phyloP scores from a whole-genome alignment of 352 stramenopile genomes.

The Phytopythium aichiense region DNA sequence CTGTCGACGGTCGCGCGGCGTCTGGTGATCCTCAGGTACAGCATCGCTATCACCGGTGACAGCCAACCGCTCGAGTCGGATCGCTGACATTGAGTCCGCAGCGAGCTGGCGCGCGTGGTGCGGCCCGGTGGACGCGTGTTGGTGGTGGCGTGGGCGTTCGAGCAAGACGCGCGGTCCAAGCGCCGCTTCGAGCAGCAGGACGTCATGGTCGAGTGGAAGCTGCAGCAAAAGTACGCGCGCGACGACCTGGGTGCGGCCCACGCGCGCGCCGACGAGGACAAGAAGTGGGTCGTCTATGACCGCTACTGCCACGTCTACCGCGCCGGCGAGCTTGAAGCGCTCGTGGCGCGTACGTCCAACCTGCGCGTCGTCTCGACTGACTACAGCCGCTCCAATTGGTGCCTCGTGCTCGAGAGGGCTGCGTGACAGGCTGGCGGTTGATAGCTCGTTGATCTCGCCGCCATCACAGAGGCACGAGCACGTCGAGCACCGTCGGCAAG shows the following conservation, averaged over 20 bases:
- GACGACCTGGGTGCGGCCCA: conserved; percentile 5
- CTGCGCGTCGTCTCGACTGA: conserved; percentile 55
- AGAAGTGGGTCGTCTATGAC: conserved; percentile 76
- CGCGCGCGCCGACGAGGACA: conserved; percentile 11
- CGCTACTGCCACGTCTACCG: conserved; percentile 84
- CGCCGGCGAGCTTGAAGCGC: conserved; percentile 57
- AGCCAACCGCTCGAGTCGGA: no score
- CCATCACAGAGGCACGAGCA: background rate
- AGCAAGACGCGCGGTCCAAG: conserved; percentile 78
- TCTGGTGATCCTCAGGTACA: conserved; percentile 60
- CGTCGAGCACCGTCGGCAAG: background rate
- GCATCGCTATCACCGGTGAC: background rate
- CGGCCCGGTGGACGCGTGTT: conserved; percentile 47
- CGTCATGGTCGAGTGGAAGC: conserved; percentile 85
- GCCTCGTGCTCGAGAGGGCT: conserved; percentile 39
- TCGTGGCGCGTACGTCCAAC: conserved; percentile 51
- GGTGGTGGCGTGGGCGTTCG: conserved; percentile 80
- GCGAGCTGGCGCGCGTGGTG: conserved; percentile 66
- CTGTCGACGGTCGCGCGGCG: conserved; percentile 74
- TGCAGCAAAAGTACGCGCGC: conserved; percentile 73
- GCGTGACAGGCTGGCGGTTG: background rate
- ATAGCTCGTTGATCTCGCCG: background rate
- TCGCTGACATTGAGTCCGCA: conserved; percentile 9
- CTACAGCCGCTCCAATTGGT: conserved; percentile 85
- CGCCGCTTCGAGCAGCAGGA: conserved; percentile 72